Evolutionary conservation across 768 basidiomycete species (phyloP).

Genomic region (Phaeotremella fagi): DNA sequence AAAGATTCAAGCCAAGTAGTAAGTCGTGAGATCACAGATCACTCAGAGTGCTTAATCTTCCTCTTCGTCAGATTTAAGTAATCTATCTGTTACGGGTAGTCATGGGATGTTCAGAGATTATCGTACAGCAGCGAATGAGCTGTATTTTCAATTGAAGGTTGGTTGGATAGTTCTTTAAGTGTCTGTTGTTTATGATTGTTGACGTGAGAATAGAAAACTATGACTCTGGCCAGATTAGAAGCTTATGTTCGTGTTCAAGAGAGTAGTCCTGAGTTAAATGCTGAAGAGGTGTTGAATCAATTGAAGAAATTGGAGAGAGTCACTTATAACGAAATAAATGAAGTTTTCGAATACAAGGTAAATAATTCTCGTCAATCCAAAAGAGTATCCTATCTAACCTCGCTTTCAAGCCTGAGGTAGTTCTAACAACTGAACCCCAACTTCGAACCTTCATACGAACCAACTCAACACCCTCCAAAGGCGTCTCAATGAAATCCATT

Average conservation of each 20-base stretch:
- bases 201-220: not conserved
- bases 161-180: not conserved
- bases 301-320: conserved; percentile 30
- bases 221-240: not conserved
- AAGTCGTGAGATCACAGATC: too few relatives aligned
- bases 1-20: too few relatives aligned
- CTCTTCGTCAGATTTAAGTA: too few relatives aligned
- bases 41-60: too few relatives aligned
- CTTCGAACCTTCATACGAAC: conserved; percentile 28
- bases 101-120: not conserved
- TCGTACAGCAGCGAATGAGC: not conserved
- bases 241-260: conserved; percentile 23
- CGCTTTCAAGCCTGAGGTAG: conserved; percentile 22
- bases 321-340: conserved; percentile 28
- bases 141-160: not conserved
- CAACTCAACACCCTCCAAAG: conserved; percentile 13
- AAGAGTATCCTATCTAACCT: not conserved
- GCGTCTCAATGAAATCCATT: conserved; percentile 8
- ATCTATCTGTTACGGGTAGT: too few relatives aligned
- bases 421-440: conserved; percentile 16
- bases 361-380: conserved; percentile 7
- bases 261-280: conserved; percentile 20
- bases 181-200: not conserved
- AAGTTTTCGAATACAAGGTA: conserved; percentile 34
- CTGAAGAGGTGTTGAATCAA: conserved; percentile 20